phyloP scores from a whole-genome alignment of 257 asterid species.

The Plectranthus barbatus region DNA sequence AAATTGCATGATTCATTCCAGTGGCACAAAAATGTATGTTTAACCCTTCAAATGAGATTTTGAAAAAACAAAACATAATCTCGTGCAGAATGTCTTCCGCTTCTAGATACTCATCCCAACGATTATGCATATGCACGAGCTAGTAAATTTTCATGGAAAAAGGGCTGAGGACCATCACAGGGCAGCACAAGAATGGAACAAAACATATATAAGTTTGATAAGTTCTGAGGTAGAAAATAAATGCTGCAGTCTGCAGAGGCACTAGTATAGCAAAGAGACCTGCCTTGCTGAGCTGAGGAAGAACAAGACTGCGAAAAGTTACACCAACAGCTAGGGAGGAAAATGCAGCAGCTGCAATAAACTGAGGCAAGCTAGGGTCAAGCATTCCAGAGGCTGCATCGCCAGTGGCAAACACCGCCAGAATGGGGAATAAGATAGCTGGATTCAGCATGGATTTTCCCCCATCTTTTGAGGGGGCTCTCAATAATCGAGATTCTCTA shows the following conservation, averaged over 20 bases:
- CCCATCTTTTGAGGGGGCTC: constrained; percentile 69
- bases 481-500: constrained; percentile 64
- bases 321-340: constrained; percentile 73
- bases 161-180: neutral
- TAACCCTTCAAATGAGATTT: neutral
- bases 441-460: constrained; percentile 51
- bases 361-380: constrained; percentile 82
- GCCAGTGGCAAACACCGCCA: constrained; percentile 67
- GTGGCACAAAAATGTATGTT: neutral
- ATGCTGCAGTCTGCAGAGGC: neutral
- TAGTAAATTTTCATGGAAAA: neutral
- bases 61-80: neutral
- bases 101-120: neutral
- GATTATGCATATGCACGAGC: neutral
- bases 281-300: constrained; percentile 73
- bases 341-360: constrained; percentile 57
- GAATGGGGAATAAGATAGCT: constrained; percentile 55
- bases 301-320: constrained; percentile 51
- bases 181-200: neutral
- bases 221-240: neutral
- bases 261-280: constrained; percentile 15
- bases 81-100: neutral
- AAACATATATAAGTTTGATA: neutral
- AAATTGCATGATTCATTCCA: neutral
- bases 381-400: constrained; percentile 89